phyloP scores from a whole-genome alignment of 1,139 yeast genomes.

The Debaryomyces udenii region DNA sequence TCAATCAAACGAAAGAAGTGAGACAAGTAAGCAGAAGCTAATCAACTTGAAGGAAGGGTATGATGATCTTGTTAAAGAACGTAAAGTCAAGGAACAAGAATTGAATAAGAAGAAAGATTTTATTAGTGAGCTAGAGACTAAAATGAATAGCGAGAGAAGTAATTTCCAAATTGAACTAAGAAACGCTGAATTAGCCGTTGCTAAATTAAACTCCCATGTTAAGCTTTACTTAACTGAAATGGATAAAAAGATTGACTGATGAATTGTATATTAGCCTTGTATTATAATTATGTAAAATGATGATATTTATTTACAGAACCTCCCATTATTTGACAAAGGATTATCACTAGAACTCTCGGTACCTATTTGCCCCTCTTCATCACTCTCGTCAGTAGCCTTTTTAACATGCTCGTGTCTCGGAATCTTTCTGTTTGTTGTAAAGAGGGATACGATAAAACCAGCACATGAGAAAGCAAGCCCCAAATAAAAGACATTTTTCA shows the following conservation, averaged over 20 bases:
- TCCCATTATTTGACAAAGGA: background rate
- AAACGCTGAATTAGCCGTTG: conserved; percentile 56
- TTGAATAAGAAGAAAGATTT: conserved; percentile 50
- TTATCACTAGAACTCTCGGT: background rate
- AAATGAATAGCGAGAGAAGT: conserved; percentile 43
- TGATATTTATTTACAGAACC: conserved; percentile 1
- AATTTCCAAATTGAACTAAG: conserved; percentile 58
- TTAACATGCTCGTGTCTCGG: conserved; percentile 38
- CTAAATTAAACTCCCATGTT: conserved; percentile 56
- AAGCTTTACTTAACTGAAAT: conserved; percentile 29
- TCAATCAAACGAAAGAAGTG: conserved; percentile 51
- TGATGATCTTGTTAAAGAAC: conserved; percentile 51
- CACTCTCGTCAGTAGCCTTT: conserved; percentile 15
- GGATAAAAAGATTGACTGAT: conserved; percentile 12
- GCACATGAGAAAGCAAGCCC: conserved; percentile 37
- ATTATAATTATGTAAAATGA: conserved; percentile 6
- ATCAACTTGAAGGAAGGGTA: conserved; percentile 50
- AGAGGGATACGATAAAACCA: conserved; percentile 31
- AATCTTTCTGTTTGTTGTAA: conserved; percentile 41
- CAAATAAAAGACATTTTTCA: conserved; percentile 46
- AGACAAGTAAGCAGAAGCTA: conserved; percentile 48
- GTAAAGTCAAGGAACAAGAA: conserved; percentile 55
- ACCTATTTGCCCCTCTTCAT: conserved; percentile 4
- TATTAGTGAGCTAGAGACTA: conserved; percentile 51
- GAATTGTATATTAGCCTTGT: conserved; percentile 7